phyloP scores from a whole-genome alignment of 164 flowering plant species.

The grape (Vitis vinifera) region DNA sequence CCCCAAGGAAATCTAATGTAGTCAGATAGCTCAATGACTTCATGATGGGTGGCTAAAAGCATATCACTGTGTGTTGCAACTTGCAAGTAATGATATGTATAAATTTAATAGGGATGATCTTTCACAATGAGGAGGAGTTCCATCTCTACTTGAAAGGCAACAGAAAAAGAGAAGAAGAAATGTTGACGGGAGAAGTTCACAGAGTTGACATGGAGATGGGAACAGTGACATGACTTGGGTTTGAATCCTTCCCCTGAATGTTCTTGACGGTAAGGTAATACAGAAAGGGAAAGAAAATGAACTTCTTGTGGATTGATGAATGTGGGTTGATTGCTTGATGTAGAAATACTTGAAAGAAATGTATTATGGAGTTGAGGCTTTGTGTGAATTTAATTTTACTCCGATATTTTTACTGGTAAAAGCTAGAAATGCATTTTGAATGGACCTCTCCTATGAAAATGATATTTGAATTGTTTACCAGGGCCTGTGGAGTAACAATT shows the following conservation, averaged over 20 bases:
- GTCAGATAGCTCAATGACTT: constrained; percentile 20
- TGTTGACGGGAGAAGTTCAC: neutral
- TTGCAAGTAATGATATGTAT: neutral
- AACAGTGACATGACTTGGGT: neutral
- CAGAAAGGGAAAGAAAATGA: neutral
- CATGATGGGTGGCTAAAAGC: neutral
- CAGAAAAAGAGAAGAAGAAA: neutral
- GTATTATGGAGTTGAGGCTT: constrained; percentile 1
- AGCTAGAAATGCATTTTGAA: too few relatives aligned
- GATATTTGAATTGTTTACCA: too few relatives aligned
- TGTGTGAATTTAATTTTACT: constrained; percentile 2
- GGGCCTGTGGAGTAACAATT: too few relatives aligned
- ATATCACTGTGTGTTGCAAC: neutral
- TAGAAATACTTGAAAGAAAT: neutral
- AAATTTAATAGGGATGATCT: neutral
- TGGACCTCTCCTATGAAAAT: too few relatives aligned
- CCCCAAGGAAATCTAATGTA: constrained; percentile 23
- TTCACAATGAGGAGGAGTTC: neutral
- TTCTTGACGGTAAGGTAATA: neutral
- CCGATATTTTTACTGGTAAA: neutral
- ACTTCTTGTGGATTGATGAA: constrained; percentile 4
- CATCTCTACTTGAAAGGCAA: neutral
- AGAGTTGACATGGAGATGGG: neutral
- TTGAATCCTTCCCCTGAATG: neutral
- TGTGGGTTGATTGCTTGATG: constrained; percentile 14